Evolutionary conservation across 2,329 filamentous ascomycete species (phyloP).

Genomic region (Colletotrichum lentis): DNA sequence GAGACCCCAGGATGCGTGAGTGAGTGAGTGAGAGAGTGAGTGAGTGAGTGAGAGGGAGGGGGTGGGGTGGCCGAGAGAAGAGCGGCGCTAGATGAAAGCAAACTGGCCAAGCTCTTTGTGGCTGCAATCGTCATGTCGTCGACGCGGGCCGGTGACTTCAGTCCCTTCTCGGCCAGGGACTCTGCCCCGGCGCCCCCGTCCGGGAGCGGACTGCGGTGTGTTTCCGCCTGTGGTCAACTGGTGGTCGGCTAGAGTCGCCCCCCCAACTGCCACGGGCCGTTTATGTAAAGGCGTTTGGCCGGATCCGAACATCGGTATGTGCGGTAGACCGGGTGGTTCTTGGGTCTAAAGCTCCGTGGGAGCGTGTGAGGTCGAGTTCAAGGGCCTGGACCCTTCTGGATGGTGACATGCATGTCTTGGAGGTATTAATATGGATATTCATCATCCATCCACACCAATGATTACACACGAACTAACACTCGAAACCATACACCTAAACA

Average conservation of each 20-base stretch:
- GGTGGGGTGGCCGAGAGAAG: not conserved
- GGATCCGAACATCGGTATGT: constrained; percentile 15
- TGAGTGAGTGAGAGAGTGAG: too few species aligned
- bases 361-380: constrained; percentile 14
- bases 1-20: too few species aligned
- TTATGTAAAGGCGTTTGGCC: not conserved
- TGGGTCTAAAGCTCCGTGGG: not conserved
- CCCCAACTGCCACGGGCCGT: constrained; percentile 20
- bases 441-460: too few species aligned
- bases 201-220: constrained; percentile 20
- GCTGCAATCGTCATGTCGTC: constrained; percentile 12
- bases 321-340: not conserved
- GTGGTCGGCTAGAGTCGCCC: constrained; percentile 6
- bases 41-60: not conserved
- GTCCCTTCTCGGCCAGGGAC: constrained; percentile 2
- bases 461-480: too few species aligned
- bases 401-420: too few species aligned
- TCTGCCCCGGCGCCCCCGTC: constrained; percentile 10
- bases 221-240: too few species aligned
- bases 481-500: too few species aligned
- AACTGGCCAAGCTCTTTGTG: constrained; percentile 6
- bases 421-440: too few species aligned
- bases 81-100: constrained; percentile 5
- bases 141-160: too few species aligned
- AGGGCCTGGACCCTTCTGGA: constrained; percentile 7